phyloP scores from a whole-genome alignment of 768 basidiomycete species.

The Hygrophoropsis aurantiaca region DNA sequence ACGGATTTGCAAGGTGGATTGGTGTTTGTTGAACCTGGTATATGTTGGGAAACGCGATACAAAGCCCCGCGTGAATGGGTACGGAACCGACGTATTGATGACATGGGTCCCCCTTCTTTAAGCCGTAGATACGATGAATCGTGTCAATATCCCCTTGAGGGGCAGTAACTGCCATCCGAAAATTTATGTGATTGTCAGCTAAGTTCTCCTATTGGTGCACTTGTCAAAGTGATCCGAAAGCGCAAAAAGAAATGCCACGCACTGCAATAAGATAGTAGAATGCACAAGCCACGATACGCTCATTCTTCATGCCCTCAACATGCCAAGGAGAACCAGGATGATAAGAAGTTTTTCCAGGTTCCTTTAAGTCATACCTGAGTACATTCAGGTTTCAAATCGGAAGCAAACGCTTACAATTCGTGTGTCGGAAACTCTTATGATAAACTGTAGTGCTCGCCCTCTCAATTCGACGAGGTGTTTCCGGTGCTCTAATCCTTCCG shows the following conservation, averaged over 20 bases:
- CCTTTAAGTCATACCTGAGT: too few species aligned
- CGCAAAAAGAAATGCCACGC: slow-evolving; percentile 15
- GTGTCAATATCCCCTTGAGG: slow-evolving; percentile 48
- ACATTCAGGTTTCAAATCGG: not conserved
- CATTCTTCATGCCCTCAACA: slow-evolving; percentile 54
- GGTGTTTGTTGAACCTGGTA: slow-evolving; percentile 48
- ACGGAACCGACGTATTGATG: slow-evolving; percentile 49
- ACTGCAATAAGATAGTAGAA: slow-evolving; percentile 43
- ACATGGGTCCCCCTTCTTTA: slow-evolving; percentile 44
- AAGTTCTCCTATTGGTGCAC: slow-evolving; percentile 60
- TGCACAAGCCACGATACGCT: slow-evolving; percentile 48
- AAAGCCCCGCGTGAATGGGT: slow-evolving; percentile 35
- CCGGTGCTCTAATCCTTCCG: slow-evolving; percentile 44
- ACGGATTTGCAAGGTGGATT: slow-evolving; percentile 40
- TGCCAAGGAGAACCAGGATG: slow-evolving; percentile 44
- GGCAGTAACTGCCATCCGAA: slow-evolving; percentile 52
- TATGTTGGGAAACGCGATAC: slow-evolving; percentile 54
- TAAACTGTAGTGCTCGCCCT: slow-evolving; percentile 41
- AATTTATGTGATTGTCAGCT: slow-evolving; percentile 32
- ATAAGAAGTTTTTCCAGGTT: slow-evolving; percentile 29
- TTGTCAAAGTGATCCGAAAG: too few species aligned
- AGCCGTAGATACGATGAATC: slow-evolving; percentile 49
- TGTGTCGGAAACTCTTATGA: slow-evolving; percentile 42
- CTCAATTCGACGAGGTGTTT: slow-evolving; percentile 37
- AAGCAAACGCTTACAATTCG: slow-evolving; percentile 35